Evolutionary conservation across 345 rosid genomes (phyloP).

Genomic region (Populus davidiana): DNA sequence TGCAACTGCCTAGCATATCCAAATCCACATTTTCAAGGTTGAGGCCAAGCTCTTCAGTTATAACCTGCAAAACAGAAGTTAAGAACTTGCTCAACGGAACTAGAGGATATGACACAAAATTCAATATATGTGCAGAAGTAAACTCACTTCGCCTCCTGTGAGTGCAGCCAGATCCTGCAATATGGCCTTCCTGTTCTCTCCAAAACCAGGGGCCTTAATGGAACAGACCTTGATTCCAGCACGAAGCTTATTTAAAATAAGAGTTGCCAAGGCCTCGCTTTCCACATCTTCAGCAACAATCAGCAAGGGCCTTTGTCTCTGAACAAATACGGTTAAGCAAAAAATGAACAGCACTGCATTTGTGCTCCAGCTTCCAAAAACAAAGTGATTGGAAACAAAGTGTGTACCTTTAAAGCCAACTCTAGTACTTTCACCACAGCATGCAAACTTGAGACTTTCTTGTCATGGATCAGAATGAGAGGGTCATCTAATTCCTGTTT

Average conservation of each 20-base stretch:
- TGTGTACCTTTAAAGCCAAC: conserved; percentile 83
- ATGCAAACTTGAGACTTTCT: conserved; percentile 75
- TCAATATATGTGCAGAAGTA: neutral
- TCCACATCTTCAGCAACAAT: conserved; percentile 96
- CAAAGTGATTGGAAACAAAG: neutral
- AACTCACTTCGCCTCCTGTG: conserved; percentile 82
- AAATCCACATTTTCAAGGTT: conserved; percentile 85
- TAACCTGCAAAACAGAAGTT: conserved; percentile 44
- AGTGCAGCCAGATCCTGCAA: conserved; percentile 85
- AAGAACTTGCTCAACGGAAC: neutral
- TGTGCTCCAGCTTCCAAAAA: neutral
- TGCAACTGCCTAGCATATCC: conserved; percentile 87
- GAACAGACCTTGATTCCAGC: conserved; percentile 99
- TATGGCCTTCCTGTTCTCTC: conserved; percentile 85
- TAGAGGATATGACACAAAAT: neutral
- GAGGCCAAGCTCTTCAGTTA: conserved; percentile 93
- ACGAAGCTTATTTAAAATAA: conserved; percentile 87
- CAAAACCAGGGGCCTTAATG: conserved; percentile 96
- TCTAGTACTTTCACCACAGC: conserved; percentile 88
- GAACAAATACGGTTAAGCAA: conserved; percentile 12
- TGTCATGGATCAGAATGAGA: conserved; percentile 90
- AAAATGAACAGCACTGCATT: neutral
- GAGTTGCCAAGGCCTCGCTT: conserved; percentile 84
- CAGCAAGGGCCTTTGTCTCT: conserved; percentile 85
- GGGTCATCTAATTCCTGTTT: conserved; percentile 94